Evolutionary conservation across 208 protist genomes (phyloP).

Genomic region (Phytomonas sp.): DNA sequence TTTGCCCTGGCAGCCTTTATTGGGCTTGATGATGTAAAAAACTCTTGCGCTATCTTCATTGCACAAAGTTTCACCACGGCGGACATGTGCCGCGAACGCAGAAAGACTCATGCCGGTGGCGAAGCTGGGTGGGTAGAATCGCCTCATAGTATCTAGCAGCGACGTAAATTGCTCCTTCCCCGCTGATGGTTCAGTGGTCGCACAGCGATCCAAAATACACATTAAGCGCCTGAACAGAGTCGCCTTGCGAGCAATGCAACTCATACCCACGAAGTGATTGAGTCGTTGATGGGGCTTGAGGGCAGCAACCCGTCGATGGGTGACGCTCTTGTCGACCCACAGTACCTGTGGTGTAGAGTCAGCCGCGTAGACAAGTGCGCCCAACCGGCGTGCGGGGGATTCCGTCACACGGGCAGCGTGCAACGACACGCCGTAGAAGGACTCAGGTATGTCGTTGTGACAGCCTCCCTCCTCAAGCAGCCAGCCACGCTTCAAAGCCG

Average conservation of each 20-base stretch:
- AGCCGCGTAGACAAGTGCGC: conserved; percentile 1
- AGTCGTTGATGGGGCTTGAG: conserved; percentile 74
- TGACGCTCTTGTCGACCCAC: conserved; percentile 86
- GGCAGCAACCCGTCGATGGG: conserved; percentile 36
- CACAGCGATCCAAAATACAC: conserved; percentile 15
- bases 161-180: background rate
- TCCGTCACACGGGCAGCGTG: background rate
- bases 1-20: conserved; percentile 69
- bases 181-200: background rate
- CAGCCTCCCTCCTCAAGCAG: conserved; percentile 30
- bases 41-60: background rate
- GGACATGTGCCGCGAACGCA: background rate
- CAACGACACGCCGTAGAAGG: conserved; percentile 30
- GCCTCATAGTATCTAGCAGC: conserved; percentile 10
- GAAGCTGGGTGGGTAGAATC: conserved; percentile 49
- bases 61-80: background rate
- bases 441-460: conserved; percentile 24
- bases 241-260: conserved; percentile 86
- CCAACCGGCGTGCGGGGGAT: background rate
- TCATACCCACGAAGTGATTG: conserved; percentile 92
- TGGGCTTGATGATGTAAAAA: conserved; percentile 86
- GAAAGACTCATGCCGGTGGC: conserved; percentile 25
- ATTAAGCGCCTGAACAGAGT: conserved; percentile 82
- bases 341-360: conserved; percentile 60
- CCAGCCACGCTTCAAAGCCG: conserved; percentile 52